Evolutionary conservation across 2,329 filamentous ascomycete species (phyloP), one percentile per base, ranked within the genome.

Genomic region (Blastomyces emzantsi): DNA sequence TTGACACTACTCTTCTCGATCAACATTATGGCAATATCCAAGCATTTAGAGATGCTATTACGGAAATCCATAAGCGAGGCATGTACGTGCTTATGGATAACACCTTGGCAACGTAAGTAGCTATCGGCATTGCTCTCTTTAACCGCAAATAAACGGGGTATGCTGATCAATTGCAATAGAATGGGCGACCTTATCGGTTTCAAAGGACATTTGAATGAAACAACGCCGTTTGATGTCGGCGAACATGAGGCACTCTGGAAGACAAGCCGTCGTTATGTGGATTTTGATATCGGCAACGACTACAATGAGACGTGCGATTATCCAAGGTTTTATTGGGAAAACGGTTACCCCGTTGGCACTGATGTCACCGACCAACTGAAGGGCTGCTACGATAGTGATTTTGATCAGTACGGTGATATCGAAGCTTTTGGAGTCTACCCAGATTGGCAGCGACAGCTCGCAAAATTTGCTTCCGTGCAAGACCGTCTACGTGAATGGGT

Each of bases 21-120:
- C 78, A 81, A 56, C 86, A 88, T 69, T 84, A 83, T 66, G 86
- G 85, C 22, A 81, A 79, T 60, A 82, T 88, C 62, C 73, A 81
- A 22, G 75, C 79, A 62, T 88, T 85, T 84, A 81, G 84, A 68
- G 72, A 76, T 56, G 80, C 81, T 1, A 82, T 88, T 61, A 75
- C 80, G 9, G 84, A 84, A 58, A 85, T 88, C n/a, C 86, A 88
- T 68, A 73, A 73, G 2, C 78, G 83, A 39, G 82, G 79, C 62
- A 88, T 88, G 85, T 87, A 87, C 74, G 83, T 88, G 51, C 75
- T 88, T 41, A 73, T 88, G 64, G 86, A 88, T 70, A 87, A 87
- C 69, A 88, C 86, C 1, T 80, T 88, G 71, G 81, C 83, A 56
- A 88, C 85, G 77, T 81, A 73, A 77, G 79, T 74, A 25, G 7